These are phyloP conservation scores for Calocybe indica DNA, from an alignment of 768 basidiomycete genomes.

Conservation along the genomic window DNA sequence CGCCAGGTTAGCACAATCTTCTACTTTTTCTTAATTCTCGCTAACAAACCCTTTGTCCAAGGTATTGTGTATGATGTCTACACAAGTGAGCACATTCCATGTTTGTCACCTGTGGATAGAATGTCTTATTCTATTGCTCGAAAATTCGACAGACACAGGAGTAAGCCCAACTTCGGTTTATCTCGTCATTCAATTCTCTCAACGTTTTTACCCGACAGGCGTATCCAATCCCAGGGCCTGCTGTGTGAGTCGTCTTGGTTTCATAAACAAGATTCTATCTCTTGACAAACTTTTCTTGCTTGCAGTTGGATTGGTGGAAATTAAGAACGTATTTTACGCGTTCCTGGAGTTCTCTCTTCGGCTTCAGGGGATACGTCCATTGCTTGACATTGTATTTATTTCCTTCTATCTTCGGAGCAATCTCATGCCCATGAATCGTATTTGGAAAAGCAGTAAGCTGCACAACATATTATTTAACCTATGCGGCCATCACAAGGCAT, in stretches of 20 bases:
- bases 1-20: constrained; percentile 15
- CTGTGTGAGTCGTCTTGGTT: constrained; percentile 23
- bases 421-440: no score
- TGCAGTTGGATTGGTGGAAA: constrained; percentile 15
- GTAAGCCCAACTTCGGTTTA: constrained; percentile 10
- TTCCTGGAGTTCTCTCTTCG: not conserved
- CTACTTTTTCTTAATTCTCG: not conserved
- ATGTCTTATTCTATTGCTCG: constrained; percentile 1
- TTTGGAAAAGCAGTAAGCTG: no score
- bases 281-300: not conserved
- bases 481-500: no score
- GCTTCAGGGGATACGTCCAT: not conserved
- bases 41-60: not conserved
- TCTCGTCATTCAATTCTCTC: not conserved
- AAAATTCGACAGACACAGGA: constrained; percentile 16
- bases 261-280: not conserved
- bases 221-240: constrained; percentile 38
- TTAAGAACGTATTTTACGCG: not conserved
- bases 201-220: constrained; percentile 9
- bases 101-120: constrained; percentile 5
- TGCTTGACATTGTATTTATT: no score
- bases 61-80: constrained; percentile 32
- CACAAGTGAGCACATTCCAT: constrained; percentile 18
- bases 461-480: no score
- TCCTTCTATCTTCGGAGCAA: no score